Conservation (phyloP, 2,329 filamentous ascomycete genomes). For the Paraconiothyrium brasiliense region DNA sequence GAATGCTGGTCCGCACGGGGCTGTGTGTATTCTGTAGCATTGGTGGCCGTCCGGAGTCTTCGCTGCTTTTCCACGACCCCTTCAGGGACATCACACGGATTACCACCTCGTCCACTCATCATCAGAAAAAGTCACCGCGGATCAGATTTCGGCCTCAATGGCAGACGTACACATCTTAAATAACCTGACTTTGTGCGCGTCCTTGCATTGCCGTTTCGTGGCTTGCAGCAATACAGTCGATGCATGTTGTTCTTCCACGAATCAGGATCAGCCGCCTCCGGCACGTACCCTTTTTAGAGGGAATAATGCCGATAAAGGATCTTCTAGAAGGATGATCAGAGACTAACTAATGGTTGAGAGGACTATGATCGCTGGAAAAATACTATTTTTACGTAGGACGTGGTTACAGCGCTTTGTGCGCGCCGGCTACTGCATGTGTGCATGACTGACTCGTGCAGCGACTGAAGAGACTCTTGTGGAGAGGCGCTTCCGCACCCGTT, state of each 20-base stretch:
- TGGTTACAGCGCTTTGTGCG: background rate
- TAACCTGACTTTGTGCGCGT: background rate
- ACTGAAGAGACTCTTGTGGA: background rate
- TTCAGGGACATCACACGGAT: background rate
- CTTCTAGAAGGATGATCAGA: slow-evolving; percentile 6
- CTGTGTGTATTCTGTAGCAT: no score
- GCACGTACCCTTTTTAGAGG: background rate
- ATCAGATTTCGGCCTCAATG: background rate
- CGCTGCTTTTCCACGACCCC: background rate
- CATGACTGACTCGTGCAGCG: background rate
- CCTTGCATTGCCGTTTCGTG: slow-evolving; percentile 11
- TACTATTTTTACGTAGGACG: slow-evolving; percentile 4
- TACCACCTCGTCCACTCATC: background rate
- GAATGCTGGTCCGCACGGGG: background rate
- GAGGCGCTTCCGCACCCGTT: background rate
- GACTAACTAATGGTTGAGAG: background rate
- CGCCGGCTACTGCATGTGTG: background rate
- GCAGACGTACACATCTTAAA: slow-evolving; percentile 9
- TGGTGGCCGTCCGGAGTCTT: background rate
- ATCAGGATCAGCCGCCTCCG: slow-evolving; percentile 1
- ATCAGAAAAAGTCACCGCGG: background rate
- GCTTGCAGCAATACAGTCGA: slow-evolving; percentile 11
- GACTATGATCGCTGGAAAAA: background rate
- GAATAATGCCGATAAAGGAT: background rate
- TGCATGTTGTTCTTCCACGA: slow-evolving; percentile 10